Percentiles rank a stretch among this genome's conserved stretches.
Evolutionary conservation across 257 asterid genomes (phyloP).

Genomic region (Solanum neorickii): DNA sequence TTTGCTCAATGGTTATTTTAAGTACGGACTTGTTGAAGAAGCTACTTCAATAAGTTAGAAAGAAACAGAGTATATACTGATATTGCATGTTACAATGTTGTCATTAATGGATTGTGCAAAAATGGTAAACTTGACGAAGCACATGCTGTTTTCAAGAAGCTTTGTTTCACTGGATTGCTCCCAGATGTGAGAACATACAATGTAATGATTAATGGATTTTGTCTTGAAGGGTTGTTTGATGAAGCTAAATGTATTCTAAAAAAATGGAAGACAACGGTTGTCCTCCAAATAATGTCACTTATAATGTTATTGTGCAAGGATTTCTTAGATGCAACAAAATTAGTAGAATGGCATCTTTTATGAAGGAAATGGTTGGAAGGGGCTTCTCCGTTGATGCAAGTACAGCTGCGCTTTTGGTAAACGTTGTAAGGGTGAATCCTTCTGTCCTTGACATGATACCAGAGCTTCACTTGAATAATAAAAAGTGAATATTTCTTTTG

Average conservation of each 20-base stretch:
- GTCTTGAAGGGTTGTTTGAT: background rate
- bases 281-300: background rate
- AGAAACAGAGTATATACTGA: background rate
- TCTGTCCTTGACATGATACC: background rate
- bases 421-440: background rate
- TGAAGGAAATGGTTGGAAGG: slow-evolving; percentile 5
- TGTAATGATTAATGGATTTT: background rate
- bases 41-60: background rate
- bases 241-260: background rate
- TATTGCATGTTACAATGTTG: background rate
- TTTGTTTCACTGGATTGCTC: background rate
- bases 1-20: background rate
- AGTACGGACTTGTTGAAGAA: background rate
- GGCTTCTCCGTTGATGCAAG: background rate
- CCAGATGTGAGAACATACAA: background rate
- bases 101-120: background rate
- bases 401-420: background rate
- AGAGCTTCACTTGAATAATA: background rate
- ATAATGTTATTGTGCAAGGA: background rate
- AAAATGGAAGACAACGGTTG: background rate
- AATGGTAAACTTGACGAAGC: background rate
- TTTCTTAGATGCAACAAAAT: background rate
- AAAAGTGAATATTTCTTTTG: background rate
- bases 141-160: background rate
- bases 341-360: background rate